Conservation (phyloP, 441 rosid genomes). For the Gossypium trilobum region DNA sequence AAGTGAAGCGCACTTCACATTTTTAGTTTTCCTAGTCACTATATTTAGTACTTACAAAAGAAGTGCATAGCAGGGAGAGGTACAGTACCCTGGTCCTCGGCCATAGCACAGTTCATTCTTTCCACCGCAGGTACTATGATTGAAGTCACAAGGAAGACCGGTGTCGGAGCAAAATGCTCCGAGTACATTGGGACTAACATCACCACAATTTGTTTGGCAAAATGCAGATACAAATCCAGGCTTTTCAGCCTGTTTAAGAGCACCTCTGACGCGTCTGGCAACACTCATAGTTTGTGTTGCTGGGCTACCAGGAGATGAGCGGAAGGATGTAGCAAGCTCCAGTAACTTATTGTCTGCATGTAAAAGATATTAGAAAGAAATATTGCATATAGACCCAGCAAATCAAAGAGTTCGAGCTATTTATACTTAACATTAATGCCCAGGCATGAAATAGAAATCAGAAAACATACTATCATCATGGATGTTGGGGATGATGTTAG, state of each 20-base stretch:
- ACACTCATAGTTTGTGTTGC: conserved; percentile 52
- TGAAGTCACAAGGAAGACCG: conserved; percentile 89
- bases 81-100: conserved; percentile 84
- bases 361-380: conserved; percentile 10
- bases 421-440: not conserved
- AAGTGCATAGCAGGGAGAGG: conserved; percentile 1
- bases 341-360: conserved; percentile 57
- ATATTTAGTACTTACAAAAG: not conserved
- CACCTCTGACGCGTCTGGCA: conserved; percentile 66
- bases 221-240: conserved; percentile 87
- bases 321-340: conserved; percentile 79
- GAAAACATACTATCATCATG: conserved; percentile 45
- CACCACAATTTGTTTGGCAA: conserved; percentile 91
- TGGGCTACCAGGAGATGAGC: conserved; percentile 59
- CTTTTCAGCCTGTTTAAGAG: conserved; percentile 60
- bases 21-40: conserved; percentile 6
- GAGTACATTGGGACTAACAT: conserved; percentile 89
- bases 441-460: not conserved
- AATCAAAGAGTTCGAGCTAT: not conserved
- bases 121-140: conserved; percentile 91
- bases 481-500: conserved; percentile 38
- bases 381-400: not conserved
- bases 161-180: conserved; percentile 85
- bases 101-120: conserved; percentile 84
- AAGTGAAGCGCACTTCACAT: conserved; percentile 18